These are phyloP conservation scores for Teunomyces gatunensis DNA, from an alignment of 805 yeast genomes.

Conservation along the genomic window DNA sequence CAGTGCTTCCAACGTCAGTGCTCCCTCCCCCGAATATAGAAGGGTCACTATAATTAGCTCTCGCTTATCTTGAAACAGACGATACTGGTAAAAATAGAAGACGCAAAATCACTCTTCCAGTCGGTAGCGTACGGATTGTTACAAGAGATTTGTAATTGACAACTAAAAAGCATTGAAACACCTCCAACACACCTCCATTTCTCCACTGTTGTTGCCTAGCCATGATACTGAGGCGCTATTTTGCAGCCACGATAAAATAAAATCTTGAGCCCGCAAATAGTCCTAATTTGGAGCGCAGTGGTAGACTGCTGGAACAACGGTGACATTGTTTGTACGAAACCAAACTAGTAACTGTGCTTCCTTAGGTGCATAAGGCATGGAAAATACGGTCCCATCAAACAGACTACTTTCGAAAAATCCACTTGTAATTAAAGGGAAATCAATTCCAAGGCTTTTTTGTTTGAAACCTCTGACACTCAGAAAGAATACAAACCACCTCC, in stretches of 20 bases:
- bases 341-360: background rate
- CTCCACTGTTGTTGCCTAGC: background rate
- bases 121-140: background rate
- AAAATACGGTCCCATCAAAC: too few species aligned
- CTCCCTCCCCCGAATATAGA: background rate
- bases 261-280: background rate
- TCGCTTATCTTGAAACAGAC: background rate
- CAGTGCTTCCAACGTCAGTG: background rate
- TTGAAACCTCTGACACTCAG: too few species aligned
- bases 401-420: too few species aligned
- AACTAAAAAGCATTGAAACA: background rate
- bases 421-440: too few species aligned
- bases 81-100: background rate
- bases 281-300: background rate
- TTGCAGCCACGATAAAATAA: background rate
- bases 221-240: background rate
- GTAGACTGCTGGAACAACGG: background rate
- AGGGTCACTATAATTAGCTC: background rate
- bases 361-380: background rate
- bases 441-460: too few species aligned
- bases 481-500: too few species aligned
- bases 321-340: background rate
- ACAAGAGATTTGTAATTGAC: background rate
- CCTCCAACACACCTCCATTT: background rate
- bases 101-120: background rate